Evolutionary conservation across 345 rosid genomes (phyloP), one percentile per base, ranked within the genome.

Genomic region (Odontarrhena argentea): DNA sequence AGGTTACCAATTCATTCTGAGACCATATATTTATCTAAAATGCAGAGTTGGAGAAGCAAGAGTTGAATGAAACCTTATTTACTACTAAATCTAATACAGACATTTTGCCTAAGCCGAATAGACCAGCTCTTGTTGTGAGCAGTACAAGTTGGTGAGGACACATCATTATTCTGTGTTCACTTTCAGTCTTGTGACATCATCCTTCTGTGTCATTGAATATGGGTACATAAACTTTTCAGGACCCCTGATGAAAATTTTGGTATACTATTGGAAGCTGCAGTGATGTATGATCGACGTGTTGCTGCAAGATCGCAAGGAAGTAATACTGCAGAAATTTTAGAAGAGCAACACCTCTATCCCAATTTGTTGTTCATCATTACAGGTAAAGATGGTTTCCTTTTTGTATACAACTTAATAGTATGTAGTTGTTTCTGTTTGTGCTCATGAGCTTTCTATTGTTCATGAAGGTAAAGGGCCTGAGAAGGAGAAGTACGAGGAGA

Each of bases 231-330:
- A 26, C 13, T 65, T 78, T 74, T 48, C 87, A 94, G 97, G 99
- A 88, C 97, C 28, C 84, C 96, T 50, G 99, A 94, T 88, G 99
- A 94, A 81, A 85, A 94, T 78, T 94, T 94, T 82, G 84, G 95
- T 71, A 83, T 94, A 64, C 89, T 94, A 47, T 75, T 94, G 65
- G 96, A 94, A 82, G 99, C 99, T 58, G 96, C 97, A 15, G 89
- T 94, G 18, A 84, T 91, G 95, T 94, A 91, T 81, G 96, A 94
- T 67, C 87, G 95, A 54, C 89, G 95, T 36, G 99, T 91, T 74
- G 91, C 87, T 62, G 97, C 98, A 41, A 79, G 88, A 44, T 70
- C 84, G 38, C 75, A 82, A 72, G 92, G 82, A 80, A 82, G 84
- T 15, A 86, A 88, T 60, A 79, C 81, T 48, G 82, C 77, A 50